A percentile compares a stretch with the other conserved stretches of the same genome.
Conservation (phyloP, 768 basidiomycete genomes). For the Boletus tylopilopsis region DNA sequence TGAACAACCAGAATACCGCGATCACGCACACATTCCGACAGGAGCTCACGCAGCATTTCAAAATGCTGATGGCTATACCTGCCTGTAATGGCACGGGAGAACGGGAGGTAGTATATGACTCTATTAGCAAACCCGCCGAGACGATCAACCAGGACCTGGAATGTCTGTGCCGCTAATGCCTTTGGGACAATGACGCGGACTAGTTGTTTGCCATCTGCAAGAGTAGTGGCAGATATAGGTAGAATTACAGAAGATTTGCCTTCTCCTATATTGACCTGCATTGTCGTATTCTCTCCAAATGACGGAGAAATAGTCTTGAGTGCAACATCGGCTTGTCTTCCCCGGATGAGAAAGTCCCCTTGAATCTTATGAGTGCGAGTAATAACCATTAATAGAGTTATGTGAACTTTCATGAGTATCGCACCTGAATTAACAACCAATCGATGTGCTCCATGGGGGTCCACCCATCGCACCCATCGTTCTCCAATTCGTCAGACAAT, state of each 20-base stretch:
- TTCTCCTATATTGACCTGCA: neutral
- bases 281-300: neutral
- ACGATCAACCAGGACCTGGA: neutral
- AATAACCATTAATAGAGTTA: neutral
- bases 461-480: no score
- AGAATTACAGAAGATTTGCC: neutral
- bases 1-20: no score
- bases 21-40: no score
- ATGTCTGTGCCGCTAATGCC: neutral
- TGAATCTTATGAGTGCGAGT: neutral
- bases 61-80: no score
- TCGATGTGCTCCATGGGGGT: no score
- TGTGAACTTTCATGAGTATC: neutral
- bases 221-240: neutral
- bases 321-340: neutral
- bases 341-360: neutral
- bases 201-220: neutral
- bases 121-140: neutral
- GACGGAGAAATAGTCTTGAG: neutral
- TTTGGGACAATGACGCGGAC: neutral
- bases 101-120: neutral
- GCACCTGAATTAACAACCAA: neutral
- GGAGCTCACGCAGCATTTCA: no score
- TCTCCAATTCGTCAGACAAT: no score
- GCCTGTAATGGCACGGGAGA: no score